phyloP scores from a whole-genome alignment of 2,329 filamentous ascomycete genomes.

The Paecilomyces dactylethromorphus region DNA sequence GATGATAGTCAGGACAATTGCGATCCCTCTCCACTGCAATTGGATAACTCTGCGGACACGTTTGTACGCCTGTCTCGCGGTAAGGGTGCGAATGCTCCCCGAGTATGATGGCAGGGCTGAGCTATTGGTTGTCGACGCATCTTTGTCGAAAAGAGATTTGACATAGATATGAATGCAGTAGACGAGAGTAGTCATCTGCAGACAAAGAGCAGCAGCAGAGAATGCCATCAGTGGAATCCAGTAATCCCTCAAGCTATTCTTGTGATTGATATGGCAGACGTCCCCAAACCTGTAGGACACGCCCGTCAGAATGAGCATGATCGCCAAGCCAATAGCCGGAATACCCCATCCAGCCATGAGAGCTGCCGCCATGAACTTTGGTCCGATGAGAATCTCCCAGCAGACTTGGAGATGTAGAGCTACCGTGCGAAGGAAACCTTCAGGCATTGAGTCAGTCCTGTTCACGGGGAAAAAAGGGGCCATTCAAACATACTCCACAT shows the following conservation, averaged over 20 bases:
- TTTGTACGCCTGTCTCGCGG: slow-evolving; percentile 79
- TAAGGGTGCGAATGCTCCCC: slow-evolving; percentile 69
- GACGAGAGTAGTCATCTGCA: slow-evolving; percentile 76
- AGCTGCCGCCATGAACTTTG: slow-evolving; percentile 81
- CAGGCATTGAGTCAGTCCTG: not conserved
- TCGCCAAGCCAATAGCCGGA: slow-evolving; percentile 64
- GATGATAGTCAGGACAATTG: slow-evolving; percentile 83
- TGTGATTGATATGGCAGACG: slow-evolving; percentile 91
- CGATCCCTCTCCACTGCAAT: slow-evolving; percentile 90
- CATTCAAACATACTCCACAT: slow-evolving; percentile 62
- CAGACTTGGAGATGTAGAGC: slow-evolving; percentile 96
- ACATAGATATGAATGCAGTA: slow-evolving; percentile 97
- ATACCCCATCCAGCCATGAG: slow-evolving; percentile 79
- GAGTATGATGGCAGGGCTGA: slow-evolving; percentile 70
- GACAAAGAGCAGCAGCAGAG: slow-evolving; percentile 65
- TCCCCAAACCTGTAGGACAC: slow-evolving; percentile 90
- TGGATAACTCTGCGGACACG: slow-evolving; percentile 79
- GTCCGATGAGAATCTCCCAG: slow-evolving; percentile 88
- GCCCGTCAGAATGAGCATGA: slow-evolving; percentile 77
- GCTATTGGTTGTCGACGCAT: slow-evolving; percentile 60
- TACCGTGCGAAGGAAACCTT: slow-evolving; percentile 74
- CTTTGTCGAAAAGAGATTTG: slow-evolving; percentile 69
- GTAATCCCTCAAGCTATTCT: slow-evolving; percentile 73
- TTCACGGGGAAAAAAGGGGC: not conserved
- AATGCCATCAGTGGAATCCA: slow-evolving; percentile 86